A percentile compares a stretch with the other conserved stretches of the same genome.
These are phyloP conservation scores for Suillus occidentalis DNA, from an alignment of 768 basidiomycete species.

Conservation along the genomic window DNA sequence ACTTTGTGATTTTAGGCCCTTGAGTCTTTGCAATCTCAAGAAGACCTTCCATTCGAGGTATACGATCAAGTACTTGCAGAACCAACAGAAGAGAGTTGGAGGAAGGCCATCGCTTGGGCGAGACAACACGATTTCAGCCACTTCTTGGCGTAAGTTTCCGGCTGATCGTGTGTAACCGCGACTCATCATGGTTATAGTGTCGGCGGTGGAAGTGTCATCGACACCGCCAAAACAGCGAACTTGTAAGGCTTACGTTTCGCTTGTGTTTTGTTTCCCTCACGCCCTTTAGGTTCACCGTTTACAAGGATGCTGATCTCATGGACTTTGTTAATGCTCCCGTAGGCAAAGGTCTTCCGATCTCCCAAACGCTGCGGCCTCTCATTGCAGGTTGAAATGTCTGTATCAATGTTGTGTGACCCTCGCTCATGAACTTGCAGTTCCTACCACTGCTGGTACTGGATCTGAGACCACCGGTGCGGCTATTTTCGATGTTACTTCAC, in stretches of 20 bases:
- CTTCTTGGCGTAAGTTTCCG: conserved; percentile 72
- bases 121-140: conserved; percentile 88
- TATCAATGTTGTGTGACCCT: background rate
- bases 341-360: conserved; percentile 87
- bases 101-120: conserved; percentile 86
- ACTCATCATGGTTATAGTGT: conserved; percentile 45
- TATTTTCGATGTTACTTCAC: conserved; percentile 90
- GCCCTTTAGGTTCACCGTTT: conserved; percentile 71
- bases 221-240: conserved; percentile 95
- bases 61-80: conserved; percentile 83
- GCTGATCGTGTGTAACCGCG: conserved; percentile 1
- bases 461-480: conserved; percentile 95
- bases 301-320: conserved; percentile 89
- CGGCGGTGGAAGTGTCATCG: conserved; percentile 93
- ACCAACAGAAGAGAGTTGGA: conserved; percentile 90
- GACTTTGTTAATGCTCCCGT: conserved; percentile 98
- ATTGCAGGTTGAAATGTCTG: conserved; percentile 62
- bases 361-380: conserved; percentile 71
- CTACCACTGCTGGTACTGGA: conserved; percentile 84
- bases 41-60: conserved; percentile 76
- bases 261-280: conserved; percentile 8
- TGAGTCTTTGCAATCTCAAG: conserved; percentile 75
- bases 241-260: conserved; percentile 43
- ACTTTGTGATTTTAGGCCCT: conserved; percentile 51
- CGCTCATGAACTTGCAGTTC: conserved; percentile 39